phyloP scores from a whole-genome alignment of 2,329 filamentous ascomycete genomes.

The Colletotrichum magnum region DNA sequence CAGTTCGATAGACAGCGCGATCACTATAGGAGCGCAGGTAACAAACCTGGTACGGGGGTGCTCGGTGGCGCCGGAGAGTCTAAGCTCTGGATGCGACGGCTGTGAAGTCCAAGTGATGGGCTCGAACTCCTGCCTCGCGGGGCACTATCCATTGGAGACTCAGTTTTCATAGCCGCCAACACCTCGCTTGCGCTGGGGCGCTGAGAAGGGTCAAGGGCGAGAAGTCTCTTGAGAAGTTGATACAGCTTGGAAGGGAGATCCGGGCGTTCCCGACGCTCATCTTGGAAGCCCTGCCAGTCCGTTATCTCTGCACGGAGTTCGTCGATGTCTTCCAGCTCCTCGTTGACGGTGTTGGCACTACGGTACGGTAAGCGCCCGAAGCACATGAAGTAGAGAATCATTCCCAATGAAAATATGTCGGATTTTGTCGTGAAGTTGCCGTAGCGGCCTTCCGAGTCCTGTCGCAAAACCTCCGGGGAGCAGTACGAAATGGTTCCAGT shows the following conservation, averaged over 20 bases:
- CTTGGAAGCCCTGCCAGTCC: constrained; percentile 88
- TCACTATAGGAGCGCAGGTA: constrained; percentile 19
- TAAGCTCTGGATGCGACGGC: constrained; percentile 67
- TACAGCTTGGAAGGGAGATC: constrained; percentile 92
- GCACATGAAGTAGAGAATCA: constrained; percentile 99
- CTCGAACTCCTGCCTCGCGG: constrained; percentile 50
- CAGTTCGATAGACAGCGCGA: constrained; percentile 37
- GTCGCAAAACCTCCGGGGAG: constrained; percentile 89
- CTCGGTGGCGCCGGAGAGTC: constrained; percentile 66
- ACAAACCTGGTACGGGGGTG: constrained; percentile 63
- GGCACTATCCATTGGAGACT: constrained; percentile 65
- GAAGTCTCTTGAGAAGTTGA: constrained; percentile 82
- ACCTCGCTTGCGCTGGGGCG: constrained; percentile 91
- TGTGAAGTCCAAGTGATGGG: constrained; percentile 57
- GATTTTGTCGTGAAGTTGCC: constrained; percentile 98
- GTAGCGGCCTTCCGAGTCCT: constrained; percentile 77
- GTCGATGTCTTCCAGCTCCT: constrained; percentile 94
- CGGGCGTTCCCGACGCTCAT: constrained; percentile 79
- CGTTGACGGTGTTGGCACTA: constrained; percentile 86
- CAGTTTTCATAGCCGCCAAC: constrained; percentile 80
- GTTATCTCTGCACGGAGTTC: constrained; percentile 87
- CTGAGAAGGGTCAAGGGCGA: constrained; percentile 82
- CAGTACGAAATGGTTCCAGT: constrained; percentile 99
- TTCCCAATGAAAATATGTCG: constrained; percentile 97
- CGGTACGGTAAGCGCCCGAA: constrained; percentile 90